phyloP scores from a whole-genome alignment of 2,329 filamentous ascomycete genomes.

The Clonostachys solani region DNA sequence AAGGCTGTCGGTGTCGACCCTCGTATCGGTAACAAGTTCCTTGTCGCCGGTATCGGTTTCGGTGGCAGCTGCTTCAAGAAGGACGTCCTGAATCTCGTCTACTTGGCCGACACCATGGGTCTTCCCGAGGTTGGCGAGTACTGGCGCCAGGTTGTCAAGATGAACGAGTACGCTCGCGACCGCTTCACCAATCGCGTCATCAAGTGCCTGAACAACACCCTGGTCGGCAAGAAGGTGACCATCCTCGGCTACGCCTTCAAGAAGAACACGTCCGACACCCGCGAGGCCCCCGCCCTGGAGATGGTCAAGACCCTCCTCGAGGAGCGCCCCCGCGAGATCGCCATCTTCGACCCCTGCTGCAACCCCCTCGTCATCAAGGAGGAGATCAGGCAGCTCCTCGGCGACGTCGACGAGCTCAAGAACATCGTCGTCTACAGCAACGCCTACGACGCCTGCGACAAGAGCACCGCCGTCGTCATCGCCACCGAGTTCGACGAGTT shows the following conservation, averaged over 20 bases:
- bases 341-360: conserved; percentile 65
- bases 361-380: conserved; percentile 43
- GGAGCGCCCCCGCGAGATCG: conserved; percentile 59
- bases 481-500: conserved; percentile 56
- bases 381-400: conserved; percentile 43
- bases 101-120: conserved; percentile 67
- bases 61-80: conserved; percentile 81
- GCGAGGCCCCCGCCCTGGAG: conserved; percentile 66
- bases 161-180: conserved; percentile 72
- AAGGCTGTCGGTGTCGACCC: conserved; percentile 64
- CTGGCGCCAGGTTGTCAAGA: conserved; percentile 69
- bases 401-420: conserved; percentile 29
- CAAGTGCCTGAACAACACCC: conserved; percentile 62
- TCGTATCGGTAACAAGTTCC: conserved; percentile 68
- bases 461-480: conserved; percentile 45
- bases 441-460: conserved; percentile 43
- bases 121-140: conserved; percentile 70
- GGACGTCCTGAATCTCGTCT: conserved; percentile 69
- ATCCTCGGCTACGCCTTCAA: conserved; percentile 78
- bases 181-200: conserved; percentile 66
- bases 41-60: conserved; percentile 73
- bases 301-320: conserved; percentile 62
- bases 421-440: conserved; percentile 42
- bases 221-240: conserved; percentile 66
- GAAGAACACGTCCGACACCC: conserved; percentile 72